Evolutionary conservation across 2,329 filamentous ascomycete species (phyloP).

Genomic region (Aaosphaeria arxii): DNA sequence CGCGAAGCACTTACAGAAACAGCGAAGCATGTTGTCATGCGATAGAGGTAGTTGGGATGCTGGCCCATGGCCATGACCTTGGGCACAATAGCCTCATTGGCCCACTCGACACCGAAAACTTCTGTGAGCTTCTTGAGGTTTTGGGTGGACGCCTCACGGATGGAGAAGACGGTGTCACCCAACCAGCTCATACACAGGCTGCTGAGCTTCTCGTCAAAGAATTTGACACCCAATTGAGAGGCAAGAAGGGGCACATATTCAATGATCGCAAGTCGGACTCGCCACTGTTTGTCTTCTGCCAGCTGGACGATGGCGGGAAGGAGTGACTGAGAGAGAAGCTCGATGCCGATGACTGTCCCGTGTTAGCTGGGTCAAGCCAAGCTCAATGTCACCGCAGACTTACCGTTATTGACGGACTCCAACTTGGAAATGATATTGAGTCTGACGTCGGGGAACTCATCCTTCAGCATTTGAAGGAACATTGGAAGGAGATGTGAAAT

Average conservation of each 20-base stretch:
- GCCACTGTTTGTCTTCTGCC: constrained; percentile 99
- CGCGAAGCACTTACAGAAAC: constrained; percentile 73
- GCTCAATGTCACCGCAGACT: constrained; percentile 9
- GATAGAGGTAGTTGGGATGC: constrained; percentile 97
- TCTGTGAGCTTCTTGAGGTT: constrained; percentile 98
- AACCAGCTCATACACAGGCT: constrained; percentile 98
- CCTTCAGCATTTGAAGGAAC: constrained; percentile 99
- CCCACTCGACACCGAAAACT: constrained; percentile 98
- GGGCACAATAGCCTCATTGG: constrained; percentile 92
- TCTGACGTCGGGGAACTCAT: constrained; percentile 96
- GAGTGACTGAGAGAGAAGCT: constrained; percentile 91
- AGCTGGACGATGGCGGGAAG: constrained; percentile 96
- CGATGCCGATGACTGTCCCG: constrained; percentile 84
- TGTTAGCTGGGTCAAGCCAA: constrained; percentile 8
- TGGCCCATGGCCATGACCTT: constrained; percentile 99
- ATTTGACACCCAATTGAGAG: constrained; percentile 91
- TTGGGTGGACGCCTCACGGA: constrained; percentile 93
- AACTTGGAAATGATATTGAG: constrained; percentile 99
- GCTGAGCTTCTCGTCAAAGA: constrained; percentile 97
- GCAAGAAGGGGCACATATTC: constrained; percentile 97
- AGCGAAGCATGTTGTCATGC: constrained; percentile 99
- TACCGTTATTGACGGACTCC: constrained; percentile 94
- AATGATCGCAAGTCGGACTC: constrained; percentile 95
- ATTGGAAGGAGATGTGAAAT: constrained; percentile 96
- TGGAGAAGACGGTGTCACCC: constrained; percentile 97